Evolutionary conservation across 2,329 filamentous ascomycete genomes (phyloP).

Genomic region (Colletotrichum agaves): DNA sequence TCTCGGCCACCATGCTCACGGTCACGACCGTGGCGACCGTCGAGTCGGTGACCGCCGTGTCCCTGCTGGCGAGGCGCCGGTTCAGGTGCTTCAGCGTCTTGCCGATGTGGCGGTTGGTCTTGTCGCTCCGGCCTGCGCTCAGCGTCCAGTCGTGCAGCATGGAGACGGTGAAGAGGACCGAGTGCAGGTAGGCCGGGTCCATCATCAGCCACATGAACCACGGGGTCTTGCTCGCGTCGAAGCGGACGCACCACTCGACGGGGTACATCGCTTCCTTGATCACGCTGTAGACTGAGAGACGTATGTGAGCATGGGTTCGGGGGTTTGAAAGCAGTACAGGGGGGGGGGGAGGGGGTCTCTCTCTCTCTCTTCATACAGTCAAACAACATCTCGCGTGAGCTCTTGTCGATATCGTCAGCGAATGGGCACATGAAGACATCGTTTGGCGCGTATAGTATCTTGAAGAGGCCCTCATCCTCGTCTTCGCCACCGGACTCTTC

Average conservation of each 20-base stretch:
- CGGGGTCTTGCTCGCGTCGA: conserved; percentile 38
- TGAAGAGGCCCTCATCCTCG: not conserved
- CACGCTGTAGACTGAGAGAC: conserved; percentile 5
- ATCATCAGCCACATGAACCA: conserved; percentile 46
- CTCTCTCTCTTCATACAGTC: conserved; percentile 25
- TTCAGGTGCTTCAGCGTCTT: conserved; percentile 35
- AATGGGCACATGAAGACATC: conserved; percentile 43
- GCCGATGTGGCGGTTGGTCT: conserved; percentile 23
- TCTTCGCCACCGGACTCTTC: not conserved
- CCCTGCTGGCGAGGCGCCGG: conserved; percentile 2
- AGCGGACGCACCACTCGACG: conserved; percentile 43
- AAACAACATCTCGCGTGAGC: conserved; percentile 15
- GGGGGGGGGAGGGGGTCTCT: not conserved
- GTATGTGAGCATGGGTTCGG: not conserved
- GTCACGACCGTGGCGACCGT: conserved; percentile 31
- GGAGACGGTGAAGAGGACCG: conserved; percentile 42
- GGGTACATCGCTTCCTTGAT: conserved; percentile 43
- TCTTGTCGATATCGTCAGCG: conserved; percentile 28
- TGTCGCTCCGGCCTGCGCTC: not conserved
- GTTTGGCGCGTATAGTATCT: conserved; percentile 5
- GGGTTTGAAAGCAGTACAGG: too few relatives aligned
- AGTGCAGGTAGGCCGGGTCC: conserved; percentile 43
- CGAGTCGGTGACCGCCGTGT: conserved; percentile 36
- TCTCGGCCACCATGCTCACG: conserved; percentile 22
- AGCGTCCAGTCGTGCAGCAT: conserved; percentile 34